Base-by-base conservation (phyloP, 768 basidiomycete genomes). In the Termitomyces sp. region DNA sequence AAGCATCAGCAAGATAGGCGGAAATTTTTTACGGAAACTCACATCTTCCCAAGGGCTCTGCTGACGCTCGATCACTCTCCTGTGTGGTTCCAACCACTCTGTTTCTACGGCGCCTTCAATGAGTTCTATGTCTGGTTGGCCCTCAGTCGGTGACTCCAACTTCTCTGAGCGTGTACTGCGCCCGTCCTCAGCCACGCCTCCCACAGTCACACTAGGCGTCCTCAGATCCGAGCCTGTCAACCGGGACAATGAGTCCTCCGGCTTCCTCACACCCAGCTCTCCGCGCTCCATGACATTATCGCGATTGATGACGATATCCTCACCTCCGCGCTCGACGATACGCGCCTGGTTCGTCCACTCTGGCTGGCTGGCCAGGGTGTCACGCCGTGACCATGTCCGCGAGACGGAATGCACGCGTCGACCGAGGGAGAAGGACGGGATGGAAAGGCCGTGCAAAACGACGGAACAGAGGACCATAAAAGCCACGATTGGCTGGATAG, bases 381-480 rank as follows among this genome's bases (percentile, higher is more conserved):
- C 82, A 63, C 89, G 84, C 52, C 94, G 79, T 9, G 93, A 95
- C 88, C 91, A 93, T 8, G 96, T 98, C 63, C 93, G 83, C 14
- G 91, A 89, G 54, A 93, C 88, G 18, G 77, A 88, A 69, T 95
- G 94, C n/a, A 98, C 94, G 26, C 94, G 85, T 32, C 91, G 80
- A 18, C 94, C 89, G 30, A 98, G 84, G 22, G 94, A 94, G 78
- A 98, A 97, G 68, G 89, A 89, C 0, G 96, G 94, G 62, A 99
- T 97, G 12, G 93, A 95, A 8, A 97, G 78, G 2, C 94, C 95
- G 66, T 93, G 92, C 18, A 91, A 84, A 18, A 89, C 79, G 60
- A 98, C 91, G 0, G 93, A 96, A 64, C 86, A 87, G 8, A 99
- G 80, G 4, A 99, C 97, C 85, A 98, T 87, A 72, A 97, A 98